Conservation (phyloP, 192 early-diverging fungal species). For the Coemansia sp. region DNA sequence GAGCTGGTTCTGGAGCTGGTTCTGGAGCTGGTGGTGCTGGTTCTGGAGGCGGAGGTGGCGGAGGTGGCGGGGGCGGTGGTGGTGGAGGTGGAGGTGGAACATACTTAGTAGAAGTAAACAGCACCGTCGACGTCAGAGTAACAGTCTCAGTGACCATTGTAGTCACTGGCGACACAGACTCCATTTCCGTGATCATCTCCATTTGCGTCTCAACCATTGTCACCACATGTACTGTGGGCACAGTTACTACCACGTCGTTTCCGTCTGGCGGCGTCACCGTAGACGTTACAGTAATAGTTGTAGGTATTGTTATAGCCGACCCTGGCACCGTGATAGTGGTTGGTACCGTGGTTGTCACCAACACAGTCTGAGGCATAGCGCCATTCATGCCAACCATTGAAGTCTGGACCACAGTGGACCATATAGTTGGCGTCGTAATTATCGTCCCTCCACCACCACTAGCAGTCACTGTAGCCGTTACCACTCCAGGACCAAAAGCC, state of each 20-base stretch:
- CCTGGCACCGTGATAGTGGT: neutral
- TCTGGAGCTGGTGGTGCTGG: neutral
- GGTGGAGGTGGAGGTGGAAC: neutral
- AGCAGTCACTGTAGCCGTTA: neutral
- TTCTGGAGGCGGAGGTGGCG: neutral
- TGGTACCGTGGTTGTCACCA: neutral
- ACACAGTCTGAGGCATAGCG: neutral
- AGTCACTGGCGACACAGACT: neutral
- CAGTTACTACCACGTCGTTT: neutral
- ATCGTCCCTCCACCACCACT: neutral
- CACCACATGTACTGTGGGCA: neutral
- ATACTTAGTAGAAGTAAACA: neutral
- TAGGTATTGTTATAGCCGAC: neutral
- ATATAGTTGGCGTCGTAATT: neutral
- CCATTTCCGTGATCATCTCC: neutral
- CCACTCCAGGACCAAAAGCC: neutral
- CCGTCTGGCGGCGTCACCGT: neutral
- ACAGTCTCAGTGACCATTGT: neutral
- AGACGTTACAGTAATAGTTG: neutral
- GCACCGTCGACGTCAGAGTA: conserved; percentile 4
- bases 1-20: neutral
- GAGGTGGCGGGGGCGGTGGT: neutral
- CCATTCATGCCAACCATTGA: neutral
- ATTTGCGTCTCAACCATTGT: neutral
- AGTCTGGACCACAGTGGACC: neutral